These are phyloP conservation scores for Pulveroboletus sp. DNA, from an alignment of 768 basidiomycete species.

Conservation along the genomic window DNA sequence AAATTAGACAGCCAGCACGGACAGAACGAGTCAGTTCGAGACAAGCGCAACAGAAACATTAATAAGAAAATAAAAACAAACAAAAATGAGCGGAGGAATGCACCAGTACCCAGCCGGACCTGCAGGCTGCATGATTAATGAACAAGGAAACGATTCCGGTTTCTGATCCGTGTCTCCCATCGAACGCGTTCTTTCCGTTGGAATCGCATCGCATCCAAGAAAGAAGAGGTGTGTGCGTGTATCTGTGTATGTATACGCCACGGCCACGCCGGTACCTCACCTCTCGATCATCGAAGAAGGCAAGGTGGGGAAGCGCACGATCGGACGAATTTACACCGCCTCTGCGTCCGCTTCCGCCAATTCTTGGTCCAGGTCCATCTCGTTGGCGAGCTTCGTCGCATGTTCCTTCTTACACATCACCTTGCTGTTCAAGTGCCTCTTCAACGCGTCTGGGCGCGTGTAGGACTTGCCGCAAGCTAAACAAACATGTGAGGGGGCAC, in stretches of 20 bases:
- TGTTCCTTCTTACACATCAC: constrained; percentile 26
- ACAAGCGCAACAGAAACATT: not conserved
- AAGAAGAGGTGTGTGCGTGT: not conserved
- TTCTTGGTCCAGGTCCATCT: constrained; percentile 5
- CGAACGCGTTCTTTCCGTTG: not conserved
- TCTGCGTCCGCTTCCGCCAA: constrained; percentile 16
- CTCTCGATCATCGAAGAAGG: constrained; percentile 8
- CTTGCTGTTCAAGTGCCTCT: constrained; percentile 32
- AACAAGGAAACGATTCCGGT: not conserved
- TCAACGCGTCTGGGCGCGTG: constrained; percentile 31
- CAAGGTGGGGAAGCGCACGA: not conserved
- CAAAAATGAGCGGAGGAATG: not conserved
- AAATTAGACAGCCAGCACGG: not conserved
- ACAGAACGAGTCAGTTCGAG: not conserved
- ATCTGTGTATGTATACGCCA: not conserved
- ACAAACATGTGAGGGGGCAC: constrained; percentile 20
- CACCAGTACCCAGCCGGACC: not conserved
- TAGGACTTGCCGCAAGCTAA: constrained; percentile 26
- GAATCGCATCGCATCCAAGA: not conserved
- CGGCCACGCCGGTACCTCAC: constrained; percentile 20
- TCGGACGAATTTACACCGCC: constrained; percentile 13
- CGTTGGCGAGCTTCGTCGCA: constrained; percentile 8
- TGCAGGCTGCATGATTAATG: not conserved
- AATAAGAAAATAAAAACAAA: not conserved
- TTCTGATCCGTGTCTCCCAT: not conserved